Evolutionary conservation across 1,139 yeast genomes (phyloP), one percentile per base, ranked within the genome.

Genomic region (Yamadazyma buinensis): DNA sequence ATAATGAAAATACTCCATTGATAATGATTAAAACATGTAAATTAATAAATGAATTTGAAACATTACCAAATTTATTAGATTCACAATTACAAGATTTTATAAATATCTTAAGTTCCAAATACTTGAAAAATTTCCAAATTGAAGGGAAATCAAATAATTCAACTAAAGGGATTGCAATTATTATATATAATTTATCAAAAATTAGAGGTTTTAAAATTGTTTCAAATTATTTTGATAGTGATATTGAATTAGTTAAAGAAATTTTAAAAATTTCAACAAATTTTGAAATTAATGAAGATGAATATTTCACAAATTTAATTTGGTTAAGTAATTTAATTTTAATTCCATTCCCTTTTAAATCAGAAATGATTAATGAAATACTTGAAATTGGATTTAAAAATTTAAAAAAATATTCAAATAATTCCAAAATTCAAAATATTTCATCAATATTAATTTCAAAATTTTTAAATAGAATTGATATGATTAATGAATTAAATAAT

Each of bases 291-390:
- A 38, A 42, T 72, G 95, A 94, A 64, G 77, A 50, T 43, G 74
- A 74, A 32, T 53, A 67, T 9, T 85, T 77, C 46, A 55, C 80
- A 4, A 54, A 80, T 29, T 57, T 87, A n/a, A 60, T 84, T 7
- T 88, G 96, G 95, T 61, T 86, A 12, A 72, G 84, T 1, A 76
- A 81, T 20, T 59, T 87, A 14, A 73, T 79, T 0, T 58, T 84
- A 23, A 78, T 80, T 0, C 97, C 97, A 0, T 88, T 88, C 50
- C 68, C 73, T 3, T 61, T 88, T 28, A 57, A 54, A 1, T 50
- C 60, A 0, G 52, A 55, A 5, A 43, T 77, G 10, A 59, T 68
- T 2, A 35, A 43, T 0, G 35, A 56, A 7, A 47, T 84, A 0
- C 67, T 61, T 36, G 33, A 46, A 0, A 43, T 69, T 7, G 68